These are phyloP conservation scores for Diplodia corticola DNA, from an alignment of 2,329 filamentous ascomycete genomes.

Conservation along the genomic window DNA sequence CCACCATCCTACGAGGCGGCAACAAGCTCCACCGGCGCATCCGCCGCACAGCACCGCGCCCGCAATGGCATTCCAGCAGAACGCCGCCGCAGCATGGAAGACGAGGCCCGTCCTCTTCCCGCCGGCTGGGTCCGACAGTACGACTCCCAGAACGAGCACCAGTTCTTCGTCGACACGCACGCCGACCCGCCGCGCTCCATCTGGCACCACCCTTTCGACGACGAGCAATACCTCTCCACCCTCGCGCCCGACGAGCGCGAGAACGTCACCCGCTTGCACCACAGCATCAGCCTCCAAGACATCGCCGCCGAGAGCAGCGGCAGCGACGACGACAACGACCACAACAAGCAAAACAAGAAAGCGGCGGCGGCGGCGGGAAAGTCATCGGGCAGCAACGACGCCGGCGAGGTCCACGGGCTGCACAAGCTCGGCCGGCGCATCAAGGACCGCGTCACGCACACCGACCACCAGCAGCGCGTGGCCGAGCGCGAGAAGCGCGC, in stretches of 20 bases:
- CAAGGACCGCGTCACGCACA: conserved; percentile 60
- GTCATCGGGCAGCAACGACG: conserved; percentile 24
- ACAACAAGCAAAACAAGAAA: conserved; percentile 23
- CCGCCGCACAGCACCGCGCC: conserved; percentile 31
- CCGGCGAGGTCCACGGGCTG: conserved; percentile 31
- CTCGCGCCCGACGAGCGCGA: conserved; percentile 53
- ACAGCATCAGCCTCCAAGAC: conserved; percentile 41
- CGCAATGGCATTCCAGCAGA: conserved; percentile 57
- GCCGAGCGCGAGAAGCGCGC: conserved; percentile 48
- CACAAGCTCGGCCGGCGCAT: conserved; percentile 56
- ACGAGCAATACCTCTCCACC: conserved; percentile 53
- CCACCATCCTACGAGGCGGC: conserved; percentile 39
- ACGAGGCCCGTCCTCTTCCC: conserved; percentile 57
- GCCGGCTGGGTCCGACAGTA: conserved; percentile 59
- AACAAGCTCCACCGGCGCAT: conserved; percentile 28
- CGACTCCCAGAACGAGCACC: conserved; percentile 55
- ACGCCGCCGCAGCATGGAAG: conserved; percentile 61
- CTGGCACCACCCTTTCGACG: conserved; percentile 64
- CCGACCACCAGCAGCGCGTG: conserved; percentile 58
- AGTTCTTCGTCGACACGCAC: conserved; percentile 64
- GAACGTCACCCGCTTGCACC: conserved; percentile 43
- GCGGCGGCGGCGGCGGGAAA: conserved; percentile 20
- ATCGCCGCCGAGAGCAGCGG: conserved; percentile 47
- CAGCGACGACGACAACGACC: conserved; percentile 48
- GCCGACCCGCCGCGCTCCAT: conserved; percentile 57